Conservation (phyloP, 257 asterid species). For the Eustoma russellianum region DNA sequence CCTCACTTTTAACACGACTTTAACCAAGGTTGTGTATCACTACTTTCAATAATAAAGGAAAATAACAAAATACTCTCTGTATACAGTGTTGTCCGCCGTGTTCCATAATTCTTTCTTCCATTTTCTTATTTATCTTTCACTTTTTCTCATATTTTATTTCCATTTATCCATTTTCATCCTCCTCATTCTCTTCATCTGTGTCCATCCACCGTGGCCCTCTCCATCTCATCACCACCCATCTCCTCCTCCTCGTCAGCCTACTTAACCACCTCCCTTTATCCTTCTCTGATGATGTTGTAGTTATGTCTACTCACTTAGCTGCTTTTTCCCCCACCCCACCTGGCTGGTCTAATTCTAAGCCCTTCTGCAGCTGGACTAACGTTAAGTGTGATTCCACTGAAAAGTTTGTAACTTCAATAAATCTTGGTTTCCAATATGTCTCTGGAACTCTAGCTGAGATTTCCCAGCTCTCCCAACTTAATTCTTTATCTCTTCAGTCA, state of each 20-base stretch:
- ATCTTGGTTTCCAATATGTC: constrained; percentile 40
- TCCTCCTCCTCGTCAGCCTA: constrained; percentile 18
- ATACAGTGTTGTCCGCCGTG: too few species aligned
- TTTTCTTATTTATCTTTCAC: too few species aligned
- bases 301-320: constrained; percentile 47
- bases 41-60: too few species aligned
- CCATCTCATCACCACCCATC: constrained; percentile 10
- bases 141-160: too few species aligned
- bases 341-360: constrained; percentile 48
- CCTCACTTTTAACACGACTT: too few species aligned
- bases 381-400: constrained; percentile 49
- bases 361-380: constrained; percentile 52
- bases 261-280: constrained; percentile 23
- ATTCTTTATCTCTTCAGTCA: constrained; percentile 43
- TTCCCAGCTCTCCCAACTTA: constrained; percentile 50
- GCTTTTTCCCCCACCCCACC: constrained; percentile 51
- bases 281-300: constrained; percentile 59
- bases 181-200: too few species aligned
- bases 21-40: too few species aligned
- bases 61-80: too few species aligned
- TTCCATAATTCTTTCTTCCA: too few species aligned
- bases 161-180: too few species aligned
- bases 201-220: constrained; percentile 16
- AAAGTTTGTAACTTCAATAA: constrained; percentile 37
- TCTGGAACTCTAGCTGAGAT: constrained; percentile 57